A percentile compares a stretch with the other conserved stretches of the same genome.
These are phyloP conservation scores for Aureobasidium sp. DNA, from an alignment of 2,329 filamentous ascomycete genomes.

Conservation along the genomic window DNA sequence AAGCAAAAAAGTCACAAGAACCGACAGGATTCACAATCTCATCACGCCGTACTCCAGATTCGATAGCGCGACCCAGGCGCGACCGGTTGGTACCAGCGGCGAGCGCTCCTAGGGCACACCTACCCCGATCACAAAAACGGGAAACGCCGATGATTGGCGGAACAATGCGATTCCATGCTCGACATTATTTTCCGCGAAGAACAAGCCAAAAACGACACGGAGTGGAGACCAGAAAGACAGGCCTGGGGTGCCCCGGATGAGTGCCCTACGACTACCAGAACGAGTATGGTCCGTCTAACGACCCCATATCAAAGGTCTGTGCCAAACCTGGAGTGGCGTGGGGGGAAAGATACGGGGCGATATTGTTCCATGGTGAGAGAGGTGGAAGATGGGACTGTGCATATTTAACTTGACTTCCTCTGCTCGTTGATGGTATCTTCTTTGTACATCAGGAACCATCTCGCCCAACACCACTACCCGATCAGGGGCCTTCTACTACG, in stretches of 20 bases:
- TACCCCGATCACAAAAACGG: neutral
- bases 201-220: conserved; percentile 1
- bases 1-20: neutral
- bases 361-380: conserved; percentile 3
- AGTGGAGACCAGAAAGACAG: neutral
- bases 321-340: conserved; percentile 2
- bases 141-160: conserved; percentile 2
- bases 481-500: neutral
- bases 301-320: neutral
- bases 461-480: neutral
- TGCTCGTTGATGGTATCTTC: neutral
- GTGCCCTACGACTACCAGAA: neutral
- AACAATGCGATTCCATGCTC: neutral
- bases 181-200: neutral
- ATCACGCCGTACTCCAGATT: neutral
- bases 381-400: neutral
- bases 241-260: conserved; percentile 9
- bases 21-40: neutral
- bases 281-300: neutral
- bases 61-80: neutral
- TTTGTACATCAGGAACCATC: neutral
- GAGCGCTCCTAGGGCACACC: neutral
- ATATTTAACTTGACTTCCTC: neutral
- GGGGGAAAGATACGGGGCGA: conserved; percentile 5
- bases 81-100: neutral